Base-by-base conservation (phyloP, 2,329 filamentous ascomycete genomes). In the Fusarium mangiferae region DNA sequence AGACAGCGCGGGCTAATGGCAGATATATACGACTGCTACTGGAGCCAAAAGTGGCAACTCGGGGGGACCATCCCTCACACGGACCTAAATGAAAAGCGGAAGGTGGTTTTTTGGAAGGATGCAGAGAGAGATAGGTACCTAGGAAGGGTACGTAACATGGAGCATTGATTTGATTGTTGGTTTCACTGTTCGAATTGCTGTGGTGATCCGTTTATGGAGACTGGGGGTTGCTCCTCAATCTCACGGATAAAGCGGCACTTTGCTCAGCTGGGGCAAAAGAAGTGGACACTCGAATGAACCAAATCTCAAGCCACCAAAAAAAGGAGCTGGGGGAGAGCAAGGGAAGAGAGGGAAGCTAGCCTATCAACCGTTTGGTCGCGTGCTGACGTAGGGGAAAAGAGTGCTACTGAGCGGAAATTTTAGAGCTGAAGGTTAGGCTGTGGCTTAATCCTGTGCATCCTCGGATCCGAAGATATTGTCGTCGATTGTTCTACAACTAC, bases 201-300 rank as follows among this genome's bases (percentile, higher is more conserved):
- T 55, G 55, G 56, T 54, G 66, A 49, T 59, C 48, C 55, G 35
- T 49, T 45, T 49, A 36, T 26, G 33, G 62, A 51, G 51, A 28
- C 55, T 18, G 44, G 57, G 55, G 51, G 18, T 44, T 22, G 45
- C 38, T 41, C 55, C 26, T 66, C 67, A 54, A 46, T 72, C 26
- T 61, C 28, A 68, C 71, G 71, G 71, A 72, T 74, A 74, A 69
- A 57, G 56, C 72, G 72, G 72, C 72, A 74, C 59, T 38, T 62
- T 68, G n/a, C 49, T 68, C 68, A 71, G 66, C 70, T 70, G 58
- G 70, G 62, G 58, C 60, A 63, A 72, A 35, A 33, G 60, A 33
- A 49, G 68, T 66, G 62, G 61, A 26, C 33, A 74, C 68, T 48
- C 11, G 26, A 28, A 35, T 33, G 30, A 26, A 35, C 9, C 17